Conservation (phyloP, 169 alveolate species). For the Cryptosporidium ryanae region DNA sequence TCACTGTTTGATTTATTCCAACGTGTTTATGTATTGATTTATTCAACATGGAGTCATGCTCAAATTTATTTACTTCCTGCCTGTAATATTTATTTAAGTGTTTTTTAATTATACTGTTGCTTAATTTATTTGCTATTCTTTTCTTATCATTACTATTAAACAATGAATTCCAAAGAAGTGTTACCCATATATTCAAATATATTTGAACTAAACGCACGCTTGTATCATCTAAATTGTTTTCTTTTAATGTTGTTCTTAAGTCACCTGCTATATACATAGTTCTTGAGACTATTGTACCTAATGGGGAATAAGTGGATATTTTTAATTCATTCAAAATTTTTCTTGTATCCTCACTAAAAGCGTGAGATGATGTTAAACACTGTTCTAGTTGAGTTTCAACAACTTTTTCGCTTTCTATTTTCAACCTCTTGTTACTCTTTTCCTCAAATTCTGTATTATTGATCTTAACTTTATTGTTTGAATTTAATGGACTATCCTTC, state of each 20-base stretch:
- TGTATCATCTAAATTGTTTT: slow-evolving; percentile 27
- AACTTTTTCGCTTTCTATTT: not conserved
- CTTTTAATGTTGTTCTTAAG: slow-evolving; percentile 21
- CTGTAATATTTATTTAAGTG: slow-evolving; percentile 32
- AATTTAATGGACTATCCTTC: not conserved
- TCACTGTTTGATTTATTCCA: slow-evolving; percentile 10
- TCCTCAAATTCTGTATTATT: not conserved
- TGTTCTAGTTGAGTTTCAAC: not conserved
- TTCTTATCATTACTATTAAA: slow-evolving; percentile 3
- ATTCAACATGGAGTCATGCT: slow-evolving; percentile 28
- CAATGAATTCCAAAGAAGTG: slow-evolving; percentile 41
- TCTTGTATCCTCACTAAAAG: not conserved
- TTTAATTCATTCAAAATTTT: slow-evolving; percentile 24
- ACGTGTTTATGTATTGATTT: slow-evolving; percentile 53
- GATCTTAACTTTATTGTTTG: not conserved
- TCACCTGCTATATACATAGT: slow-evolving; percentile 73
- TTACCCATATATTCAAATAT: slow-evolving; percentile 60
- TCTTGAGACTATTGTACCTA: slow-evolving; percentile 35
- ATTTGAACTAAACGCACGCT: slow-evolving; percentile 46
- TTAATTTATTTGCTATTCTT: slow-evolving; percentile 30
- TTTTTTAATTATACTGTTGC: slow-evolving; percentile 25
- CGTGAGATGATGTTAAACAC: slow-evolving; percentile 1
- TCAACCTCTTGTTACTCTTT: not conserved
- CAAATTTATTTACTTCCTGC: slow-evolving; percentile 63
- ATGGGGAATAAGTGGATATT: slow-evolving; percentile 70